Conservation (phyloP, 2,329 filamentous ascomycete species). For the Simplicillium sp. region DNA sequence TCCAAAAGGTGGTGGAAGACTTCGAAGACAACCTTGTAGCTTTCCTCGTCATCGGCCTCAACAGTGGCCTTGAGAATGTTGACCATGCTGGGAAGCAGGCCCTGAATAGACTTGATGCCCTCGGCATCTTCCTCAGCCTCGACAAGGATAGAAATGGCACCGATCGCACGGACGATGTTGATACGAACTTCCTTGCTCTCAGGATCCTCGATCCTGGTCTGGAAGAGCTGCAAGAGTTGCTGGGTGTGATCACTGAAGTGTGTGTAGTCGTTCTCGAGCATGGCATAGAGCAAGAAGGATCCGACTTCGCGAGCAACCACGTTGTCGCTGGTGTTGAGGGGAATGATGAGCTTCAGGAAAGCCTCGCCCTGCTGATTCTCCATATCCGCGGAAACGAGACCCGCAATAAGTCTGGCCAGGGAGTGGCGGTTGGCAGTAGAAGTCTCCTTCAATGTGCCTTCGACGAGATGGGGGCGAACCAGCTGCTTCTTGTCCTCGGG, state of each 20-base stretch:
- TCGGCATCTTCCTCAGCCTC: constrained; percentile 77
- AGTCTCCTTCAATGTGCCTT: constrained; percentile 74
- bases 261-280: constrained; percentile 80
- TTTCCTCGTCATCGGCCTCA: constrained; percentile 72
- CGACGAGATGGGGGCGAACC: constrained; percentile 73
- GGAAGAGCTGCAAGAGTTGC: constrained; percentile 75
- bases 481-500: constrained; percentile 66
- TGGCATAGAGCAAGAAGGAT: constrained; percentile 85
- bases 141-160: constrained; percentile 77
- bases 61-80: constrained; percentile 79
- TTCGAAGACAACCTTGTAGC: constrained; percentile 84
- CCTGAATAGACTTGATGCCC: constrained; percentile 65
- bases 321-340: constrained; percentile 65
- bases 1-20: constrained; percentile 95
- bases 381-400: constrained; percentile 78
- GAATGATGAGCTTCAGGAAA: constrained; percentile 68
- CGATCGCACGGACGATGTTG: constrained; percentile 87
- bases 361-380: constrained; percentile 66
- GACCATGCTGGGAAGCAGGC: constrained; percentile 79
- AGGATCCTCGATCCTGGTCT: constrained; percentile 78
- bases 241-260: constrained; percentile 73
- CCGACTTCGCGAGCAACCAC: constrained; percentile 80
- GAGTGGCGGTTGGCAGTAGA: constrained; percentile 73
- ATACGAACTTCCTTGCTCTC: constrained; percentile 87
- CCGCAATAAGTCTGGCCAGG: constrained; percentile 76